Evolutionary conservation across 108 stramenopile species (phyloP).

Genomic region (Pinguiococcus pyrenoidosus): DNA sequence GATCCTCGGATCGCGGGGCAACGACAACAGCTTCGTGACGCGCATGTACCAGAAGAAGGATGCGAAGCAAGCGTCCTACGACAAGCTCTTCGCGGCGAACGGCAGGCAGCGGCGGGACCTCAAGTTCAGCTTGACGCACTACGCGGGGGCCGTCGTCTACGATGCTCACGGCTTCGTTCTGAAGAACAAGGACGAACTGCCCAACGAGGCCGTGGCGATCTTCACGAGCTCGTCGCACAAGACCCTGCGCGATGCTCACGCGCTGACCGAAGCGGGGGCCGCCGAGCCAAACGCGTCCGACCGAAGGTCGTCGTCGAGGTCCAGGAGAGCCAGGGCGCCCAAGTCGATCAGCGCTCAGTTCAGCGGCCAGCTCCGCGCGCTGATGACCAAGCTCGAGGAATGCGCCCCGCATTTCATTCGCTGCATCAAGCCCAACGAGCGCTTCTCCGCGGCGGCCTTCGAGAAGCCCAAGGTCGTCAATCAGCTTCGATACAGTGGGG

Average conservation of each 20-base stretch:
- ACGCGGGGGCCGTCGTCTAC: conserved; percentile 66
- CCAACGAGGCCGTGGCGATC: conserved; percentile 22
- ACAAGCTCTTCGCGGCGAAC: too few relatives aligned
- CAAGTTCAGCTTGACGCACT: conserved; percentile 70
- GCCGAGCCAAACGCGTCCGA: too few relatives aligned
- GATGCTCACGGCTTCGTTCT: conserved; percentile 54
- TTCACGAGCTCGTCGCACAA: not conserved
- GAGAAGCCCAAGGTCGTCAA: conserved; percentile 52
- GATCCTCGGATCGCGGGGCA: conserved; percentile 12
- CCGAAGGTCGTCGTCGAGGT: not conserved
- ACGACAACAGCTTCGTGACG: conserved; percentile 11
- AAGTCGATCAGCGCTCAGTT: conserved; percentile 18
- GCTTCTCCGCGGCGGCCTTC: conserved; percentile 4
- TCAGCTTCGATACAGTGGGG: conserved; percentile 94
- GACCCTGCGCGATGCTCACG: too few relatives aligned
- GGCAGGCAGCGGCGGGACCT: too few relatives aligned
- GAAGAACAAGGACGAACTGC: conserved; percentile 62
- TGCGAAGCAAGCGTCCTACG: too few relatives aligned
- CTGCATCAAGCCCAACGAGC: conserved; percentile 30
- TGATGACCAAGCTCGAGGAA: conserved; percentile 6
- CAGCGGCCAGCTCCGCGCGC: conserved; percentile 18
- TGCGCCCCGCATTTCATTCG: conserved; percentile 30
- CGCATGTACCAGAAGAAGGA: too few relatives aligned
- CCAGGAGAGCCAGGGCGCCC: too few relatives aligned
- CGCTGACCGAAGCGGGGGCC: conserved; percentile 43